Evolutionary conservation across 768 basidiomycete genomes (phyloP).

Genomic region (Trametes gibbosa): DNA sequence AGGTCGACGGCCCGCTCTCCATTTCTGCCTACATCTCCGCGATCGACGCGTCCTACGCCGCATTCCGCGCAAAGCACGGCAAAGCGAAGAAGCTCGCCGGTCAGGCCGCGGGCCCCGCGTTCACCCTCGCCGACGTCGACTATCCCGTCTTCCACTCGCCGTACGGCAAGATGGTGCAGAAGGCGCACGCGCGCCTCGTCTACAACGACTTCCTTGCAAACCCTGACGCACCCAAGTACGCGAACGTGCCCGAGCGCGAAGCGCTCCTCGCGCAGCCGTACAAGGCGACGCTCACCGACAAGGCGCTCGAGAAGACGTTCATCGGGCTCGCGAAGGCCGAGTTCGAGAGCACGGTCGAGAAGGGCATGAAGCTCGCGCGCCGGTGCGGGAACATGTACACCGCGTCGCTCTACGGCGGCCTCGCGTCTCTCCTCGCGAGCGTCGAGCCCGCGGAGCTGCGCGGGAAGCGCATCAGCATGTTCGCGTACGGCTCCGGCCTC

Average conservation of each 20-base stretch:
- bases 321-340: constrained; percentile 70
- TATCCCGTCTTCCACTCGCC: constrained; percentile 96
- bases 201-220: constrained; percentile 90
- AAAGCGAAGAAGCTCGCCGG: constrained; percentile 50
- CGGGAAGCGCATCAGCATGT: constrained; percentile 88
- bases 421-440: constrained; percentile 79
- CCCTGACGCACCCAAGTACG: constrained; percentile 67
- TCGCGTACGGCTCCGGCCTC: constrained; percentile 95
- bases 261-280: constrained; percentile 63
- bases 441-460: constrained; percentile 67
- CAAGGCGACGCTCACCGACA: constrained; percentile 83
- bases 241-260: constrained; percentile 69
- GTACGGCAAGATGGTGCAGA: constrained; percentile 98
- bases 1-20: constrained; percentile 95
- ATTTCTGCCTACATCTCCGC: constrained; percentile 94
- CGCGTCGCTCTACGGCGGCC: constrained; percentile 90
- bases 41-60: constrained; percentile 83
- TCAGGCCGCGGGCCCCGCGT: constrained; percentile 38
- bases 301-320: constrained; percentile 94
- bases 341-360: constrained; percentile 74
- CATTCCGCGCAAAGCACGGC: constrained; percentile 79
- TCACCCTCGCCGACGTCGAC: constrained; percentile 83
- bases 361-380: constrained; percentile 82
- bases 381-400: constrained; percentile 99
- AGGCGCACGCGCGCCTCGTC: constrained; percentile 88